Base-by-base conservation (phyloP, 1,139 yeast species). In the Candida albicans region DNA sequence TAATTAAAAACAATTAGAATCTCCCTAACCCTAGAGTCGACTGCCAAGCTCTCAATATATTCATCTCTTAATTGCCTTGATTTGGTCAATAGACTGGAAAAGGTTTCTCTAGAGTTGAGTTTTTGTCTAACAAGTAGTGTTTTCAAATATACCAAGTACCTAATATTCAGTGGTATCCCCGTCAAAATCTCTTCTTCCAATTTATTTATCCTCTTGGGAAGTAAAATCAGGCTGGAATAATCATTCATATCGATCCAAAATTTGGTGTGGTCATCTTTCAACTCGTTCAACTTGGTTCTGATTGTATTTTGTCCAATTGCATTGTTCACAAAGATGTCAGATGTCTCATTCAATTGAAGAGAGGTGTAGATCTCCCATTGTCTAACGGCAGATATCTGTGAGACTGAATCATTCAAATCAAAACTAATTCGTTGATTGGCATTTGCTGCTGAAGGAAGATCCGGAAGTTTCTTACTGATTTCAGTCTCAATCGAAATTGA, bases 321-420 rank as follows among this genome's bases (percentile, higher is more conserved):
- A 33, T 45, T 44, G 28, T 26, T 39, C 10, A 58, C 49, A 46
- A 65, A 63, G 10, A 60, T 54, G 36, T 71, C 77, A 5, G 70
- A 64, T 18, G 61, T 56, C 45, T 72, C 73, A 47, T 69, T 68
- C 64, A 69, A 60, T 28, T 48, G 54, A 2, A 71, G 70, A n/a
- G 65, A 55, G 7, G 56, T 49, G 45, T 65, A 68, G 4, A 57
- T 36, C 40, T 69, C 73, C 40, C 57, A 52, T 47, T 72, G 76
- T 47, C 77, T 55, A 31, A 59, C 56, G 13, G 62, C 49, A n/a
- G 66, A 58, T 13, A 69, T 59, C 35, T 59, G 55, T 4, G 70
- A 62, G 10, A 67, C 51, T 12, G 54, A 50, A 43, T 67, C 68
- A 12, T 45, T 33, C 15, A 45, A 34, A 18, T 41, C 30, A 32